Base-by-base conservation (phyloP, 2,329 filamentous ascomycete species). In the Talaromyces sp. region DNA sequence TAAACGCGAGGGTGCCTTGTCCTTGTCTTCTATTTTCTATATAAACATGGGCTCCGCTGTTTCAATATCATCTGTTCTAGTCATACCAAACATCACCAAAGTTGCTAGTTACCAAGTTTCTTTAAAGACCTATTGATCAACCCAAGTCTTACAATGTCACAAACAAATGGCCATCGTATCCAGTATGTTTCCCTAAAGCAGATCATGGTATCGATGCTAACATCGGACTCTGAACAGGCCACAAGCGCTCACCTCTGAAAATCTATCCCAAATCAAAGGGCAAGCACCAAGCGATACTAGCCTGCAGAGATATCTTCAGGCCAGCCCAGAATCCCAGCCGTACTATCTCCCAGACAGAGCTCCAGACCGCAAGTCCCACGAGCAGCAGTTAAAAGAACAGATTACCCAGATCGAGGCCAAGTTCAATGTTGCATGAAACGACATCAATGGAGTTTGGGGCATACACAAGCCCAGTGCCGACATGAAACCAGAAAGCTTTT, bases 271-370 rank as follows among this genome's bases (percentile, higher is more conserved):
- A 23, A 44, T 62, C 23, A 1, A 23, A 23, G 23, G 23, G 23
- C 23, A 23, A n/a, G 50, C 61, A 10, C 31, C 28, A 47, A 31
- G 14, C 16, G 51, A 62, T 52, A 57, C 40, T 28, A 52, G 56
- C 14, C 42, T 62, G 33, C 31, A 40, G 16, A 59, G 18, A 53
- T 53, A 59, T 30, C 34, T 51, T 16, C 40, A 31, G 40, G 33
- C 18, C 28, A 18, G n/a, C 56, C n/a, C 56, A 18, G 50, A 59
- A 23, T 44, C 42, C 27, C 47, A 59, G 16, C n/a, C 57, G 34
- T 62, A 62, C 33, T 59, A 62, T 53, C 28, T 47, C 28, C 27
- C 51, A 10, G 27, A 7, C 9, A 52, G 53, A n/a, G 12, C 52
- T 16, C 30, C 52, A 42, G 31, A 28, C 44, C 56, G 57, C 23